These are phyloP conservation scores for Luvunga scandens DNA, from an alignment of 345 rosid species.

Conservation along the genomic window DNA sequence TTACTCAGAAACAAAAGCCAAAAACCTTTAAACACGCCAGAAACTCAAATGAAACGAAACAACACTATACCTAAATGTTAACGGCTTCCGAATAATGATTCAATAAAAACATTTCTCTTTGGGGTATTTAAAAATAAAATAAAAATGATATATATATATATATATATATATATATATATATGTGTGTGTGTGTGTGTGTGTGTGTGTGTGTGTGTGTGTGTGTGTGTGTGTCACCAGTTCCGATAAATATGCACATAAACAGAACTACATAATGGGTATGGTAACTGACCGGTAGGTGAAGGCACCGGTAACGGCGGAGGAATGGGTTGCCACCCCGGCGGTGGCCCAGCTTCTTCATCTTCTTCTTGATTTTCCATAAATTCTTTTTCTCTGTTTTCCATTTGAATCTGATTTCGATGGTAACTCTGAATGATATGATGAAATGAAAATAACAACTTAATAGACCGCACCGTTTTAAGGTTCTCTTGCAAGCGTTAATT, in stretches of 20 bases:
- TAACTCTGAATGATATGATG: background rate
- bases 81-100: background rate
- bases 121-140: background rate
- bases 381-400: conserved; percentile 8
- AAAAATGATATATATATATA: background rate
- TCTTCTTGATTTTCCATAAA: background rate
- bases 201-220: too few relatives aligned
- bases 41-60: background rate
- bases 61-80: background rate
- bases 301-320: background rate
- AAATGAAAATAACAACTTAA: too few relatives aligned
- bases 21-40: background rate
- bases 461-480: background rate
- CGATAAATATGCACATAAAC: background rate
- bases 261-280: background rate
- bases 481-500: background rate
- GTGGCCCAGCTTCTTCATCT: conserved; percentile 12
- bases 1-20: too few relatives aligned
- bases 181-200: too few relatives aligned
- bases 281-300: conserved; percentile 2
- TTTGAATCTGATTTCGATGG: background rate
- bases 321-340: conserved; percentile 16
- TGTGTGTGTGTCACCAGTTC: background rate
- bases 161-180: too few relatives aligned
- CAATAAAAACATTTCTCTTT: background rate